Percentiles rank a stretch among this genome's conserved stretches.
Evolutionary conservation across 2,329 filamentous ascomycete species (phyloP).

Genomic region (Zarea fungicola): DNA sequence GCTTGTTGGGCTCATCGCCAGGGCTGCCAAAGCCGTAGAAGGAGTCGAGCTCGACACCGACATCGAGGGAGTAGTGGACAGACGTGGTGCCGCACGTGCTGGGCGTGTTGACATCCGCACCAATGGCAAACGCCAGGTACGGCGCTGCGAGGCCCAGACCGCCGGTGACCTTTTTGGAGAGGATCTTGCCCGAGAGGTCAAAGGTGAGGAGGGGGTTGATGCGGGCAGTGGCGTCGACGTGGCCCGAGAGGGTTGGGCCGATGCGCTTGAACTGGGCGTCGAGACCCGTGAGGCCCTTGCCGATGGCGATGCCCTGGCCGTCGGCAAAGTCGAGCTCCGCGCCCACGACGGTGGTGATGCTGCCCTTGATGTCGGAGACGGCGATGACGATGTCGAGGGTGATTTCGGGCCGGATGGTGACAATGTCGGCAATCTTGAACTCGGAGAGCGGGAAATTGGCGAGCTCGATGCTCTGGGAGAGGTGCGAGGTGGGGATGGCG

Average conservation of each 20-base stretch:
- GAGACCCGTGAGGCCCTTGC: slow-evolving; percentile 12
- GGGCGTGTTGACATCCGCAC: slow-evolving; percentile 10
- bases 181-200: slow-evolving; percentile 13
- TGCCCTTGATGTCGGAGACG: slow-evolving; percentile 11
- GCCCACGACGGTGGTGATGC: slow-evolving; percentile 10
- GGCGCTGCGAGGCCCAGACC: slow-evolving; percentile 10
- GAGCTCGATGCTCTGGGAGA: slow-evolving; percentile 7
- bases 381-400: slow-evolving; percentile 6
- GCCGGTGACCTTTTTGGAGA: slow-evolving; percentile 10
- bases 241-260: slow-evolving; percentile 11
- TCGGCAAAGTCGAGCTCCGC: slow-evolving; percentile 12
- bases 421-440: slow-evolving; percentile 13
- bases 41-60: slow-evolving; percentile 12
- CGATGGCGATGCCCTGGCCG: slow-evolving; percentile 11
- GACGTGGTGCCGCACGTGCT: slow-evolving; percentile 11
- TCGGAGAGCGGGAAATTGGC: slow-evolving; percentile 4
- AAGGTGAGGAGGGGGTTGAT: slow-evolving; percentile 11
- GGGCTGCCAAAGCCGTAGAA: slow-evolving; percentile 13
- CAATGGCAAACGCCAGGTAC: slow-evolving; percentile 8
- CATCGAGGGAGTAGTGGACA: slow-evolving; percentile 8
- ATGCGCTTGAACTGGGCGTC: slow-evolving; percentile 11
- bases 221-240: slow-evolving; percentile 12
- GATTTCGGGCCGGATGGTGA: slow-evolving; percentile 12
- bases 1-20: slow-evolving; percentile 12
- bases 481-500: slow-evolving; percentile 8